Evolutionary conservation across 805 yeast species (phyloP).

Genomic region (Cephaloascus fragrans): DNA sequence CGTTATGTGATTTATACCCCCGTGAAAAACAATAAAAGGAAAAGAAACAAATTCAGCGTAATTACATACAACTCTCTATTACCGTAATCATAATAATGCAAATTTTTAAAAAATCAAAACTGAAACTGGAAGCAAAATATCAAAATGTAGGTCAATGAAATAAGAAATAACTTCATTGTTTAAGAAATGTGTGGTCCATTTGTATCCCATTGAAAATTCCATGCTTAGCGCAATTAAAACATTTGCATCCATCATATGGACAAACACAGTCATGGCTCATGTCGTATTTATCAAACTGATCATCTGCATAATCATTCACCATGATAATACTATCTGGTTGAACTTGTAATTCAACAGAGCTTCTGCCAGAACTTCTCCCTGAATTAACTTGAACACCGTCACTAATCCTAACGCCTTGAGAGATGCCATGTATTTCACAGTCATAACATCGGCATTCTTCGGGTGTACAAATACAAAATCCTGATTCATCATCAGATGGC

Average conservation of each 20-base stretch:
- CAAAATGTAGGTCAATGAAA: too few species aligned
- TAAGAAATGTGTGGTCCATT: too few species aligned
- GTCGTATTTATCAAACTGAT: too few species aligned
- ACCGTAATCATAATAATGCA: too few species aligned
- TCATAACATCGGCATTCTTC: slow-evolving; percentile 22
- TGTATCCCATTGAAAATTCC: neutral
- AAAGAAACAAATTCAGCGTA: too few species aligned
- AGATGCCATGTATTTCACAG: slow-evolving; percentile 21
- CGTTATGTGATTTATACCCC: too few species aligned
- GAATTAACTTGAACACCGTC: slow-evolving; percentile 14
- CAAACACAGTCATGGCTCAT: neutral
- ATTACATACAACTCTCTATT: too few species aligned
- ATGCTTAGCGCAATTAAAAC: neutral
- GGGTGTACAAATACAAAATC: slow-evolving; percentile 9
- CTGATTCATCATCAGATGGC: neutral
- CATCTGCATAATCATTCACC: neutral
- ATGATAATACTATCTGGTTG: neutral
- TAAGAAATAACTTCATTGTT: too few species aligned
- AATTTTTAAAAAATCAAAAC: too few species aligned
- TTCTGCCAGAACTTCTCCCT: neutral
- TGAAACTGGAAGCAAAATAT: too few species aligned
- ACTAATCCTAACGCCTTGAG: slow-evolving; percentile 14
- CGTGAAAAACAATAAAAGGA: too few species aligned
- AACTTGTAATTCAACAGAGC: neutral
- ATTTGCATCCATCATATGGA: neutral